Evolutionary conservation across 768 basidiomycete genomes (phyloP).

Genomic region (Agrocybe praecox): DNA sequence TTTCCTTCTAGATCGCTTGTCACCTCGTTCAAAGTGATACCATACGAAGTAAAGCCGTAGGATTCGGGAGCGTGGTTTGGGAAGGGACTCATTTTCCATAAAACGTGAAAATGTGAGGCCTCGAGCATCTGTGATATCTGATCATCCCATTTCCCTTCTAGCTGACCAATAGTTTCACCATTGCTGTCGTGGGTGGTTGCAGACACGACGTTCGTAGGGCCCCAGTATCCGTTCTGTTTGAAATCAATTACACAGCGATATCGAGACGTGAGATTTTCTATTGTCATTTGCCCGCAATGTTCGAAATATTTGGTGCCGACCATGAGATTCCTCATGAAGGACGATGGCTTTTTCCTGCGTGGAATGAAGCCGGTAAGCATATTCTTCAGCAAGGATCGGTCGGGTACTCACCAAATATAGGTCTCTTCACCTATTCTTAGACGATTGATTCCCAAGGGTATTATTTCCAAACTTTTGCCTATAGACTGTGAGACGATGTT

Average conservation of each 20-base stretch:
- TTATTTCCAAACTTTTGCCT: conserved; percentile 92
- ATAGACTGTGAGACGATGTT: conserved; percentile 15
- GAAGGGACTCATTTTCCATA: conserved; percentile 80
- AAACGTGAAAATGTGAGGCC: conserved; percentile 66
- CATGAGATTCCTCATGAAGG: conserved; percentile 88
- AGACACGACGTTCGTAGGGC: conserved; percentile 70
- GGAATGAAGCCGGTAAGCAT: conserved; percentile 4
- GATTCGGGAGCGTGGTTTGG: conserved; percentile 69
- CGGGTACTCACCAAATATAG: conserved; percentile 64
- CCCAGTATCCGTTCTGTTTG: conserved; percentile 86
- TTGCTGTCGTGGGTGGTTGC: conserved; percentile 58
- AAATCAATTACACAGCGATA: conserved; percentile 77
- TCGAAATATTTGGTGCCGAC: conserved; percentile 91
- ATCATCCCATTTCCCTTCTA: conserved; percentile 94
- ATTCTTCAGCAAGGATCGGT: neutral
- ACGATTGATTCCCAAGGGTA: conserved; percentile 73
- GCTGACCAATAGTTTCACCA: conserved; percentile 55
- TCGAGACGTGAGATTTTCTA: conserved; percentile 61
- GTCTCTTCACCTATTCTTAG: conserved; percentile 67
- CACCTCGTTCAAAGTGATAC: conserved; percentile 81
- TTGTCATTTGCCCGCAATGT: conserved; percentile 78
- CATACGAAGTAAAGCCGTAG: conserved; percentile 84
- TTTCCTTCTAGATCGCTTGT: conserved; percentile 62
- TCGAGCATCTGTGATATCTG: conserved; percentile 71
- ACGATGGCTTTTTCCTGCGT: conserved; percentile 80